Percentiles rank a stretch among this genome's conserved stretches.
phyloP scores from a whole-genome alignment of 164 flowering plant species.

The Nymphaea colorata region DNA sequence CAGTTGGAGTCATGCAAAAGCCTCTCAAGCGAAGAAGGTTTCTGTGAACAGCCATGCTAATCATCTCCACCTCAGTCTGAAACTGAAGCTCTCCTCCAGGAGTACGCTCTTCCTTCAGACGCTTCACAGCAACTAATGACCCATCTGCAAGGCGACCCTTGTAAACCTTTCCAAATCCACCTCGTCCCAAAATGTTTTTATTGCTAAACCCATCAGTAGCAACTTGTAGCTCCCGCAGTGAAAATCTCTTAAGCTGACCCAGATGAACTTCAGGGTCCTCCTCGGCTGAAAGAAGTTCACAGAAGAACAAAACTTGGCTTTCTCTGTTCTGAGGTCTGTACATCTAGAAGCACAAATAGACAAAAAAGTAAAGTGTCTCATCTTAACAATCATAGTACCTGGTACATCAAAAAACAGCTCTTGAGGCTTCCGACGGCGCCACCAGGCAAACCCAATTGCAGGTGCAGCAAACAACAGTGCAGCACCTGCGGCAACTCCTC shows the following conservation, averaged over 20 bases:
- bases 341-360: background rate
- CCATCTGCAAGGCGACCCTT: conserved; percentile 41
- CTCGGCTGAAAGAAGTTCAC: conserved; percentile 20
- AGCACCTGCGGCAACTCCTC: conserved; percentile 45
- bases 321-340: background rate
- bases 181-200: conserved; percentile 33
- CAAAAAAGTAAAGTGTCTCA: background rate
- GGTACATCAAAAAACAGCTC: conserved; percentile 16
- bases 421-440: conserved; percentile 33
- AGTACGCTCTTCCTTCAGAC: conserved; percentile 34
- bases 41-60: conserved; percentile 38
- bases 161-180: conserved; percentile 43
- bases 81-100: conserved; percentile 36
- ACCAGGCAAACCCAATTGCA: conserved; percentile 38
- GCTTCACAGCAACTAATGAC: conserved; percentile 35
- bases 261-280: conserved; percentile 46
- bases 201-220: conserved; percentile 39
- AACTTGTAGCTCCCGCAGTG: conserved; percentile 33
- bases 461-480: conserved; percentile 39
- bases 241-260: conserved; percentile 40
- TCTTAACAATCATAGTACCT: background rate
- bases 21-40: conserved; percentile 30
- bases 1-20: conserved; percentile 41
- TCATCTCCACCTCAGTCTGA: conserved; percentile 39
- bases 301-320: background rate